Conservation (phyloP, 495 filamentous ascomycete species). For the Xylaria telfairii region DNA sequence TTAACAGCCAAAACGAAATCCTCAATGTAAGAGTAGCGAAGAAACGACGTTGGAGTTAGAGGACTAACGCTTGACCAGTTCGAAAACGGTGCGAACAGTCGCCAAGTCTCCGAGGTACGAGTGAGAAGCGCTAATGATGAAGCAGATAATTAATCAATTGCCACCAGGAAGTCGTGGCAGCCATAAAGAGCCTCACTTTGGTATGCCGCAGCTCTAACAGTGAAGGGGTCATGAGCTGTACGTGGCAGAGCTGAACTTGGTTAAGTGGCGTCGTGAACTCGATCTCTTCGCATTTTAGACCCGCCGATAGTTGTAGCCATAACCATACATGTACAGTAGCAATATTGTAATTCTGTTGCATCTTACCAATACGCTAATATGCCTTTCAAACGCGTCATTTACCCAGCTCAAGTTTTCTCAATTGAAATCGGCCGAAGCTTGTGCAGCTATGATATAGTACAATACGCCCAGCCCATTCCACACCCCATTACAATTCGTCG, state of each 20-base stretch:
- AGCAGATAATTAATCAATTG: conserved; percentile 4
- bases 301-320: not conserved
- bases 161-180: conserved; percentile 6
- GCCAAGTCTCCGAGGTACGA: conserved; percentile 4
- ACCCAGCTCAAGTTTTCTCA: too few species aligned
- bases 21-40: not conserved
- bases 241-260: not conserved
- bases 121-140: not conserved
- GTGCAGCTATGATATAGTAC: too few species aligned
- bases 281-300: not conserved
- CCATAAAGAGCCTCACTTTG: conserved; percentile 7
- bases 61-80: not conserved
- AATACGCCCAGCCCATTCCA: too few species aligned
- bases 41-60: not conserved
- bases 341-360: too few species aligned
- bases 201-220: not conserved
- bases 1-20: not conserved
- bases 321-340: too few species aligned
- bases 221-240: conserved; percentile 7
- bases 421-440: too few species aligned
- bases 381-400: too few species aligned
- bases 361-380: too few species aligned
- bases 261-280: not conserved
- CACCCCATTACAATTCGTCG: too few species aligned
- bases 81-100: not conserved